These are phyloP conservation scores for Sporobolomyces pararoseus DNA, from an alignment of 768 basidiomycete species.

Conservation along the genomic window DNA sequence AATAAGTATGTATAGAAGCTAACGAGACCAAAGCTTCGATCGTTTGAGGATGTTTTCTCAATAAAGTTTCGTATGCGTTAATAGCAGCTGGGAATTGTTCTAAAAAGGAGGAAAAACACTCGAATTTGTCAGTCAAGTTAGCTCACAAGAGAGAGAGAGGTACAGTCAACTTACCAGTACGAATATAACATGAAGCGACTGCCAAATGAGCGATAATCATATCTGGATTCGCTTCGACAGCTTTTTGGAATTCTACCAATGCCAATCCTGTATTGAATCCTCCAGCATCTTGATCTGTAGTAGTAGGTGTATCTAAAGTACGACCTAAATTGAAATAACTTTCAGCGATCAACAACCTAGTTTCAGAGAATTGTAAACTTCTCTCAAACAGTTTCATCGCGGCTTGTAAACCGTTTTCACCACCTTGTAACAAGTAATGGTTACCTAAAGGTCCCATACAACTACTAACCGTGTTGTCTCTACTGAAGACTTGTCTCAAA, in stretches of 20 bases:
- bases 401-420: conserved; percentile 55
- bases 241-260: conserved; percentile 55
- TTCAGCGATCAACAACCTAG: conserved; percentile 74
- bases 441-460: conserved; percentile 69
- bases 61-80: conserved; percentile 72
- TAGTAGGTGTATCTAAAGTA: conserved; percentile 72
- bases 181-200: conserved; percentile 79
- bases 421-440: conserved; percentile 62
- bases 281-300: conserved; percentile 61
- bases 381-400: conserved; percentile 90
- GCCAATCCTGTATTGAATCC: neutral
- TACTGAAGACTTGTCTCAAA: conserved; percentile 67
- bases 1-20: conserved; percentile 82
- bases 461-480: conserved; percentile 67
- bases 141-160: neutral
- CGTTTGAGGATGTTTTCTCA: conserved; percentile 58
- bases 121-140: neutral
- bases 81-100: conserved; percentile 81
- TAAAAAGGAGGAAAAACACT: conserved; percentile 45
- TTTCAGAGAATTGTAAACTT: conserved; percentile 89
- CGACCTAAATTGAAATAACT: conserved; percentile 80
- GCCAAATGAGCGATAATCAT: conserved; percentile 72
- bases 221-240: conserved; percentile 54
- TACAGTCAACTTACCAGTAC: conserved; percentile 58
- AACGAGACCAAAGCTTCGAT: conserved; percentile 83